phyloP scores from a whole-genome alignment of 192 early-diverging fungal genomes.

The Podila verticillata region DNA sequence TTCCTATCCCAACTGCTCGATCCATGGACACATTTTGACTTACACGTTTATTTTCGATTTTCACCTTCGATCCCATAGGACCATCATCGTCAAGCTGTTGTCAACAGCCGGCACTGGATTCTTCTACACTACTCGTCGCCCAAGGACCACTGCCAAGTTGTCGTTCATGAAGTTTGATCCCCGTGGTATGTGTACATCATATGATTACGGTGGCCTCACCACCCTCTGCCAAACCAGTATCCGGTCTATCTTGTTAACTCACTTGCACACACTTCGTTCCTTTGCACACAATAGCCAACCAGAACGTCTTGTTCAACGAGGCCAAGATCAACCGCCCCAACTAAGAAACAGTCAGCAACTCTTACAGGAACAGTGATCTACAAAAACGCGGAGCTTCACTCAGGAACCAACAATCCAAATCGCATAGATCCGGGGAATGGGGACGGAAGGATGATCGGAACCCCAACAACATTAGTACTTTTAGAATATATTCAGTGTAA shows the following conservation, averaged over 20 bases:
- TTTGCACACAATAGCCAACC: constrained; percentile 66
- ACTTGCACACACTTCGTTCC: not conserved
- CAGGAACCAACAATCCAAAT: not conserved
- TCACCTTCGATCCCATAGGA: constrained; percentile 52
- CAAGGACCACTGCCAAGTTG: constrained; percentile 83
- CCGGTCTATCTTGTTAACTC: not conserved
- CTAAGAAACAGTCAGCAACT: constrained; percentile 23
- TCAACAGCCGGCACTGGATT: constrained; percentile 92
- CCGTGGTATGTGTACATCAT: constrained; percentile 61
- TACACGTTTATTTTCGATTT: not conserved
- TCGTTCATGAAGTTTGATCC: constrained; percentile 96
- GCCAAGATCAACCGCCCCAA: constrained; percentile 77
- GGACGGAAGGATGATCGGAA: no score
- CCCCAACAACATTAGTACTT: no score
- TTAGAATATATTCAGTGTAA: constrained; percentile 2
- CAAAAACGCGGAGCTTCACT: not conserved
- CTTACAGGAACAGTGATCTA: no score
- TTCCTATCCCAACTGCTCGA: no score
- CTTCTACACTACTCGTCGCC: constrained; percentile 85
- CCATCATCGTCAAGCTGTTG: constrained; percentile 86
- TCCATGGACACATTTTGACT: not conserved
- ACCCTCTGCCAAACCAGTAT: not conserved
- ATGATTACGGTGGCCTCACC: not conserved
- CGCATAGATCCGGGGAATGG: not conserved
- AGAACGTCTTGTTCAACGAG: constrained; percentile 89